Base-by-base conservation (phyloP, 2,329 filamentous ascomycete species). In the Ceratocystis cubensis region DNA sequence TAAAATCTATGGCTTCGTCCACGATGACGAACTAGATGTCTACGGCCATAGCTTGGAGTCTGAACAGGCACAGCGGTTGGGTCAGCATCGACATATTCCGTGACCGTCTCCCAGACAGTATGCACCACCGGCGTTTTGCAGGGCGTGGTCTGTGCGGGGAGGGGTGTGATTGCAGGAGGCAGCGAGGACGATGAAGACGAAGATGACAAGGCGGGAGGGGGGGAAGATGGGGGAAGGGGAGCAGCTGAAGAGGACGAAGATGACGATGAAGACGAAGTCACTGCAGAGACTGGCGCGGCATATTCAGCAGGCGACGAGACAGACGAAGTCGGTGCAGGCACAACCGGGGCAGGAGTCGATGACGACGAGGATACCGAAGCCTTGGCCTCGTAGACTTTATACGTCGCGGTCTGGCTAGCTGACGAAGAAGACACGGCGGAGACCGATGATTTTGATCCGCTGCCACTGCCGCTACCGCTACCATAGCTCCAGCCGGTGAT, bases 401-500 rank as follows among this genome's bases (percentile, higher is more conserved):
- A 64, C 15, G 67, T 63, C 10, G 61, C 15, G 41, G 48, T 53
- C 22, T 53, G 7, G n/a, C 22, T 8, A 22, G 48, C 48, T n/a
- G 48, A 53, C n/a, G 48, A 53, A 20, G 48, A 53, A 8, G 20
- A 53, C 5, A 53, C 48, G 3, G n/a, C n/a, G 48, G 48, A 25
- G 48, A 41, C n/a, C 10, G 53, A 37, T 1, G 59, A 20, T 5
- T 15, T 41, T 2, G 56, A 30, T 25, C 30, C 20, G 3, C 15
- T 28, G 20, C 22, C 45, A 20, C 41, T 66, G 44, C 59, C 81
- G 20, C 41, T 45, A 56, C 65, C 53, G 22, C 70, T 72, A 66
- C 81, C 81, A 66, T 77, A 77, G 33, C 73, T 71, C 78, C 79
- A 86, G 59, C 81, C 79, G 46, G 77, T 76, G n/a, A 85, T 72